Evolutionary conservation across 129 eudicot genomes (phyloP).

Genomic region (Erigeron canadensis): DNA sequence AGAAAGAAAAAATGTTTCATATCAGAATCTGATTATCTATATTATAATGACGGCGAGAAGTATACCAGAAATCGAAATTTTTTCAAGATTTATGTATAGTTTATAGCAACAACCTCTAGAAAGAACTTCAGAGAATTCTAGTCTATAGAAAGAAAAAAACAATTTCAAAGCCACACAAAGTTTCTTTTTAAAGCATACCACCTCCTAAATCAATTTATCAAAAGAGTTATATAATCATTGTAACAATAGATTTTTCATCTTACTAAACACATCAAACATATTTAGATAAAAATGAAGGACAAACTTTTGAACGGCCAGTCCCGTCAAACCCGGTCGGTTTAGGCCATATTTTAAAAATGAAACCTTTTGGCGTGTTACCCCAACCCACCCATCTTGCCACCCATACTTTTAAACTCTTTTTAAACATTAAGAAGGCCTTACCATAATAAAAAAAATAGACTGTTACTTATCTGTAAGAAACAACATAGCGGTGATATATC

Average conservation of each 20-base stretch:
- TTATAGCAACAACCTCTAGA: background rate
- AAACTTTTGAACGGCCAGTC: background rate
- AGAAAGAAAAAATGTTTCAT: constrained; percentile 4
- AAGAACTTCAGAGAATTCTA: background rate
- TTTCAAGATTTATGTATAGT: background rate
- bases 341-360: background rate
- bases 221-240: background rate
- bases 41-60: background rate
- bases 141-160: background rate
- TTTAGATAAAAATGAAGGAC: background rate
- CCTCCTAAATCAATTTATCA: too few species aligned
- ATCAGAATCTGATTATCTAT: constrained; percentile 1
- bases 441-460: too few species aligned
- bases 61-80: background rate
- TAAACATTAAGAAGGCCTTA: background rate
- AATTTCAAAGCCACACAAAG: background rate
- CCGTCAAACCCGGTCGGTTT: constrained; percentile 1
- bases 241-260: background rate
- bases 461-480: background rate
- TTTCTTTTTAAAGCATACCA: too few species aligned
- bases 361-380: too few species aligned
- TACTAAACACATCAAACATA: too few species aligned
- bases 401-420: background rate
- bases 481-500: constrained; percentile 1
- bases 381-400: too few species aligned